Evolutionary conservation across 2,329 filamentous ascomycete genomes (phyloP).

Genomic region (Dothideomycetidae sp.): DNA sequence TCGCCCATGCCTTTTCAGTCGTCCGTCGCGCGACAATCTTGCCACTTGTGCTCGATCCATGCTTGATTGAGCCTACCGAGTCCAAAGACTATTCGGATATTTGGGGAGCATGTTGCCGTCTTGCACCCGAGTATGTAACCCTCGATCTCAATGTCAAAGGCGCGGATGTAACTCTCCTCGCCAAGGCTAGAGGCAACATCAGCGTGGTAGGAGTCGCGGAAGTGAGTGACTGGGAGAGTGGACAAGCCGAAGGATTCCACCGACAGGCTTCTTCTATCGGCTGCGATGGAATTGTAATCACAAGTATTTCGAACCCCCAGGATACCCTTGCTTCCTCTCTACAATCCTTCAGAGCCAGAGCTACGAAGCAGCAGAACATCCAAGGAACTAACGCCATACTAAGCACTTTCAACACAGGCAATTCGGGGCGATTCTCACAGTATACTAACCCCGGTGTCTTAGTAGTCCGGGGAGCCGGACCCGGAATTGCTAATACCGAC

Average conservation of each 20-base stretch:
- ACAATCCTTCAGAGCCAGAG: slow-evolving; percentile 2
- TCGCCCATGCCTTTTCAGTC: slow-evolving; percentile 45
- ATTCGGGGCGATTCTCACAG: slow-evolving; percentile 47
- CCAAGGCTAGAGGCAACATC: slow-evolving; percentile 41
- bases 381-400: slow-evolving; percentile 21
- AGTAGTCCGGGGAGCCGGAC: slow-evolving; percentile 30
- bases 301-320: slow-evolving; percentile 14
- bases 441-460: slow-evolving; percentile 54
- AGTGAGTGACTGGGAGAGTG: background rate
- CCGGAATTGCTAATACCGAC: slow-evolving; percentile 8
- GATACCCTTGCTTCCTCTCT: background rate
- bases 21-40: slow-evolving; percentile 48
- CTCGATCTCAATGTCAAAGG: slow-evolving; percentile 43
- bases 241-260: background rate
- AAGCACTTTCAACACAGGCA: slow-evolving; percentile 51
- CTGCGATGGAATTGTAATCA: slow-evolving; percentile 49
- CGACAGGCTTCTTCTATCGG: slow-evolving; percentile 21
- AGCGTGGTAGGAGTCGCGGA: slow-evolving; percentile 41
- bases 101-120: slow-evolving; percentile 32
- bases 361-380: background rate
- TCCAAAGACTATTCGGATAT: slow-evolving; percentile 40
- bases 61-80: slow-evolving; percentile 16
- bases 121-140: slow-evolving; percentile 22
- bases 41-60: slow-evolving; percentile 28
- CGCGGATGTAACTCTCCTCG: slow-evolving; percentile 36